These are phyloP conservation scores for Taphrina populina DNA, from an alignment of 1,139 yeast genomes.

Conservation along the genomic window DNA sequence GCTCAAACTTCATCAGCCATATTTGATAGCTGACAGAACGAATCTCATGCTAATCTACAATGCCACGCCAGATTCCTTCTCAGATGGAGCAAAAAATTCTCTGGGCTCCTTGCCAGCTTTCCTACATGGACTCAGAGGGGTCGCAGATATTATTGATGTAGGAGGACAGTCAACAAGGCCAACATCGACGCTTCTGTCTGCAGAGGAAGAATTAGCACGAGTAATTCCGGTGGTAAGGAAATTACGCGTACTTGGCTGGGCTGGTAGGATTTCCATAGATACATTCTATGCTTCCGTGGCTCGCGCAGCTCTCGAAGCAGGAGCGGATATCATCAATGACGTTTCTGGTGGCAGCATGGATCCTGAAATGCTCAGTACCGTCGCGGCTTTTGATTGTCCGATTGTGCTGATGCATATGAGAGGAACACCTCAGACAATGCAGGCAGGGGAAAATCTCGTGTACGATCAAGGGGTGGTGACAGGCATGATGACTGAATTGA, in stretches of 20 bases:
- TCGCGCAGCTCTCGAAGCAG: constrained; percentile 60
- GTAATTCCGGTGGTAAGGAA: constrained; percentile 69
- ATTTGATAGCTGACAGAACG: constrained; percentile 42
- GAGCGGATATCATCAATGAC: constrained; percentile 91
- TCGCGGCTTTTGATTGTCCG: constrained; percentile 65
- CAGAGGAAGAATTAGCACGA: constrained; percentile 56
- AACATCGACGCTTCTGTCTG: constrained; percentile 61
- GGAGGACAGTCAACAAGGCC: constrained; percentile 96
- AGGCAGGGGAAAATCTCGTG: constrained; percentile 56
- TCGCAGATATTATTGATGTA: constrained; percentile 72
- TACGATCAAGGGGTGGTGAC: constrained; percentile 42
- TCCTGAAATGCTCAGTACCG: constrained; percentile 60
- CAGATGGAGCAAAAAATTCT: constrained; percentile 69
- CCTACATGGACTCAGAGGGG: constrained; percentile 54
- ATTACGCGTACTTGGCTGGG: constrained; percentile 55
- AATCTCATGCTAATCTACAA: constrained; percentile 81
- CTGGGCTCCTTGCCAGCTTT: constrained; percentile 49
- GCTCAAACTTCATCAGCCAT: constrained; percentile 15
- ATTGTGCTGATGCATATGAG: constrained; percentile 81
- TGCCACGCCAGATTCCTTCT: constrained; percentile 90
- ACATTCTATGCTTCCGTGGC: constrained; percentile 82
- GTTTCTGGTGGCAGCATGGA: constrained; percentile 81
- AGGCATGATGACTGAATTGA: constrained; percentile 65
- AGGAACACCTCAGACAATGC: constrained; percentile 79
- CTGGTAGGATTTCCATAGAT: constrained; percentile 69